These are phyloP conservation scores for Aureobasidium uvarum DNA, from an alignment of 2,329 filamentous ascomycete species.

Conservation along the genomic window DNA sequence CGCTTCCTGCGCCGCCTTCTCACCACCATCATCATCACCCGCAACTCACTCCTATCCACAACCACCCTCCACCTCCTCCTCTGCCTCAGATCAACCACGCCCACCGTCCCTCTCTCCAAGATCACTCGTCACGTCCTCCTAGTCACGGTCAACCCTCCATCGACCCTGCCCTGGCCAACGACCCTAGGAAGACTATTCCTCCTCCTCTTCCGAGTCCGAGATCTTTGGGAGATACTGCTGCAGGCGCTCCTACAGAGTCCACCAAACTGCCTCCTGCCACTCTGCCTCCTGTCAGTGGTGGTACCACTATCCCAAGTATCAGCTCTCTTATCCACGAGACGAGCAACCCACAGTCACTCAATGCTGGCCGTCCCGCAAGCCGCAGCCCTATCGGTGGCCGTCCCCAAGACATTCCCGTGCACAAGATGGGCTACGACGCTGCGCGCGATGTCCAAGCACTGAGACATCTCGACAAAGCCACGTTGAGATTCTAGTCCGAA, in stretches of 20 bases:
- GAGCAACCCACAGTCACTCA: conserved; percentile 14
- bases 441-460: conserved; percentile 40
- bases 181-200: conserved; percentile 50
- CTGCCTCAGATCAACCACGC: conserved; percentile 19
- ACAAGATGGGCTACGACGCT: conserved; percentile 42
- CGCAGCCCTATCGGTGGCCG: conserved; percentile 34
- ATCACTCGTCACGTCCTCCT: conserved; percentile 1
- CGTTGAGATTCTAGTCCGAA: conserved; percentile 32
- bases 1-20: conserved; percentile 41
- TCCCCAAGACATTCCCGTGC: conserved; percentile 40
- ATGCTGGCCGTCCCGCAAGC: conserved; percentile 32
- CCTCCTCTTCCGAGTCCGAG: conserved; percentile 40
- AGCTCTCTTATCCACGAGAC: conserved; percentile 43
- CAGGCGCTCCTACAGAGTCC: conserved; percentile 8
- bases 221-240: conserved; percentile 7
- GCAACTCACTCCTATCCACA: conserved; percentile 31
- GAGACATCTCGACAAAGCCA: conserved; percentile 41
- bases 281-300: conserved; percentile 31
- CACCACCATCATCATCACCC: conserved; percentile 37
- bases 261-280: conserved; percentile 11
- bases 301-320: conserved; percentile 54
- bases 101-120: conserved; percentile 1
- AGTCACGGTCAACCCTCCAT: conserved; percentile 1
- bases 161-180: conserved; percentile 4
- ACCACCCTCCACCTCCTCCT: conserved; percentile 29